phyloP scores from a whole-genome alignment of 176 grass and related monocot genomes.

The Oryza nivara region DNA sequence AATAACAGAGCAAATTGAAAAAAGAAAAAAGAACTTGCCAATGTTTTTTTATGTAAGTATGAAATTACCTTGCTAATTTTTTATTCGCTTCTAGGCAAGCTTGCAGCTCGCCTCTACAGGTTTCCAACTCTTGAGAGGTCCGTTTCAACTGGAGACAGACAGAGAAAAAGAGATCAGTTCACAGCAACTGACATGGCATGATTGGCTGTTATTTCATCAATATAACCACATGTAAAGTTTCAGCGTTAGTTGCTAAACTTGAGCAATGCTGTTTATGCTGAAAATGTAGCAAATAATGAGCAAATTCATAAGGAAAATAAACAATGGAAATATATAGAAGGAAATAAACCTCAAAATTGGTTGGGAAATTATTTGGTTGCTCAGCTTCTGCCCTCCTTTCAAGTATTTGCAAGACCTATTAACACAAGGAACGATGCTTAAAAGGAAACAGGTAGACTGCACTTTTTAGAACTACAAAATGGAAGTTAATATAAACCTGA shows the following conservation, averaged over 20 bases:
- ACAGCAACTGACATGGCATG: constrained; percentile 11
- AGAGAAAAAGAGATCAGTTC: constrained; percentile 8
- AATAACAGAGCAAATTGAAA: constrained; percentile 31
- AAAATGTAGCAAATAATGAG: constrained; percentile 18
- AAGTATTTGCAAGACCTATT: constrained; percentile 62
- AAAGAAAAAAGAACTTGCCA: neutral
- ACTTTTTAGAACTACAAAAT: constrained; percentile 29
- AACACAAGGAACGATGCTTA: constrained; percentile 45
- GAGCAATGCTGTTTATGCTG: constrained; percentile 49
- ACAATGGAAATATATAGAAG: constrained; percentile 5
- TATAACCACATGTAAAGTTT: constrained; percentile 47
- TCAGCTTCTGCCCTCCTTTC: constrained; percentile 58
- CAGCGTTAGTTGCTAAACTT: constrained; percentile 44
- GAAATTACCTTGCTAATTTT: constrained; percentile 72
- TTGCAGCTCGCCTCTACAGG: constrained; percentile 63
- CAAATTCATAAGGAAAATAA: neutral
- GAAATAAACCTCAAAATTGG: constrained; percentile 54
- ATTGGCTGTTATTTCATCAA: constrained; percentile 24
- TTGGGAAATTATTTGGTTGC: constrained; percentile 45
- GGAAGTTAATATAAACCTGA: constrained; percentile 51
- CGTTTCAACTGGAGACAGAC: constrained; percentile 55
- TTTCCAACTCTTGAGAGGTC: constrained; percentile 62
- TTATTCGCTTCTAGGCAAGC: constrained; percentile 81
- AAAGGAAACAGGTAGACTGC: constrained; percentile 12
- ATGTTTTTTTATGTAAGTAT: constrained; percentile 5